A percentile compares a stretch with the other conserved stretches of the same genome.
These are phyloP conservation scores for Pichia norvegensis DNA, from an alignment of 1,139 yeast genomes.

Conservation along the genomic window DNA sequence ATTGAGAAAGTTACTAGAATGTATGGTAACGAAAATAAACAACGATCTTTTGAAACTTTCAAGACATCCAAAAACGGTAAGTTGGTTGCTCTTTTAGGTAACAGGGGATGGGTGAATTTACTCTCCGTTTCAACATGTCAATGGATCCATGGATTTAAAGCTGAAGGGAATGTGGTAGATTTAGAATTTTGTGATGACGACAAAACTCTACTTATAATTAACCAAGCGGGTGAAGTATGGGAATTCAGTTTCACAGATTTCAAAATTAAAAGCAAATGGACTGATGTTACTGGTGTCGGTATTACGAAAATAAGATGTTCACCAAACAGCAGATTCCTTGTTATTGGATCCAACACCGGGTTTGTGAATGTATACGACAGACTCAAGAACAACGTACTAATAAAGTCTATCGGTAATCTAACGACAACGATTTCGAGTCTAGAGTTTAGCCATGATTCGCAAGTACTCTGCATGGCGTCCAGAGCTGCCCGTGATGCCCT, in stretches of 20 bases:
- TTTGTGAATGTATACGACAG: conserved; percentile 83
- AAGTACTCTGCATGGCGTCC: conserved; percentile 77
- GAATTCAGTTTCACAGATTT: conserved; percentile 57
- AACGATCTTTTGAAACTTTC: conserved; percentile 82
- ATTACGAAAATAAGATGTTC: conserved; percentile 63
- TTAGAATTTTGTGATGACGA: conserved; percentile 46
- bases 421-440: conserved; percentile 74
- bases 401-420: conserved; percentile 65
- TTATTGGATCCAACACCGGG: conserved; percentile 85
- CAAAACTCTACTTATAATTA: conserved; percentile 46
- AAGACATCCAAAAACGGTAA: conserved; percentile 64
- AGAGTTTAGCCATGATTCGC: conserved; percentile 82
- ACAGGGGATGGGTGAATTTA: conserved; percentile 85
- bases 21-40: conserved; percentile 85
- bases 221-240: conserved; percentile 85
- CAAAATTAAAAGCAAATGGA: conserved; percentile 62
- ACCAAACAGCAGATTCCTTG: conserved; percentile 64
- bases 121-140: conserved; percentile 72
- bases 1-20: conserved; percentile 81
- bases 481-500: conserved; percentile 82
- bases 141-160: conserved; percentile 78
- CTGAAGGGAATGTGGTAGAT: conserved; percentile 79
- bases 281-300: conserved; percentile 80
- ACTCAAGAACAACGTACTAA: conserved; percentile 33
- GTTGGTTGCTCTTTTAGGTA: conserved; percentile 70